Base-by-base conservation (phyloP, 2,329 filamentous ascomycete genomes). In the Neonectria faginata region DNA sequence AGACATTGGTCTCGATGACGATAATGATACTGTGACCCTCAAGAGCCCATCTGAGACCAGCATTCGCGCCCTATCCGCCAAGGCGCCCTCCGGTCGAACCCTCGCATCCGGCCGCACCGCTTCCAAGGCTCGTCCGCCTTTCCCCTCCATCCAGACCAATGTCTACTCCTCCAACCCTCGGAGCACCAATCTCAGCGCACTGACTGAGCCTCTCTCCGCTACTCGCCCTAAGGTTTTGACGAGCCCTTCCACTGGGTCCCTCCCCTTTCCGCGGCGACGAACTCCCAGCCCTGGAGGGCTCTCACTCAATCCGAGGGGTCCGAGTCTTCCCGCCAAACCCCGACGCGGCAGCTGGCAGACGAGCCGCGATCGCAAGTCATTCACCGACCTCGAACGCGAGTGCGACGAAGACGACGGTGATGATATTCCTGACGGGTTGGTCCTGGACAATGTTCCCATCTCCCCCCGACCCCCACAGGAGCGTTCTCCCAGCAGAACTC, bases 1-100 rank as follows among this genome's bases (percentile, higher is more conserved):
- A 78, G 95, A 97, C 69, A 97, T 97, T 76, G 93, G 92, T 12
- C 88, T 98, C 31, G 91, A 94, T 72, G 90, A 94, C 66, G 84
- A 78, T 74, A 61, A 94, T 67, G 83, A 78, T 73, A 62, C 73
- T 69, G 61, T 78, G 77, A 86, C 86, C 39, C 86, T 87, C 67
- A 85, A 84, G 66, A 76, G 81, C 41, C 82, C 80, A 9, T 83
- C 80, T 41, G 78, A 82, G 36, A 75, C 82, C 57, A 81, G 84
- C 65, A 73, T 83, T 57, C 67, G 79, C 73, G 57, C 77, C 74
- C 56, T 71, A 58, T 42, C 68, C 52, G 67, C 65, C 61, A 79
- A 74, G 69, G 76, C 64, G 27, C 66, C 74, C 22, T 57, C 67
- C n/a, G 72, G 68, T 54, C 75, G 75, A 51, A 75, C 72, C 48